Evolutionary conservation across 78 protist species (phyloP).

Genomic region (Dictyostelium purpureum): DNA sequence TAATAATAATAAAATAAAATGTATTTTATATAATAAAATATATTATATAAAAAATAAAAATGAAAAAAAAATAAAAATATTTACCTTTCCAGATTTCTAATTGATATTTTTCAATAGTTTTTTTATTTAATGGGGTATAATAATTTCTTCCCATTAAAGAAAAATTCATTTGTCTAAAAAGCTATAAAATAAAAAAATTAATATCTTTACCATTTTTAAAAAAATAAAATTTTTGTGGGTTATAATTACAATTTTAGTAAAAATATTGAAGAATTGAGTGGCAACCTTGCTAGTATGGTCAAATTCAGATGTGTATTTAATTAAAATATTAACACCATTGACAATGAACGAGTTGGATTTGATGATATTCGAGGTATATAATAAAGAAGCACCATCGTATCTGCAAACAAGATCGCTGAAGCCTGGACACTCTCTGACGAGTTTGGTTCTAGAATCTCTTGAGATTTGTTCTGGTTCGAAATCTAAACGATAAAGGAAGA

Average conservation of each 20-base stretch:
- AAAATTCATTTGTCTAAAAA: not conserved
- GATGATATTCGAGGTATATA: not conserved
- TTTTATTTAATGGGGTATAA: not conserved
- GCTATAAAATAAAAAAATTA: not conserved
- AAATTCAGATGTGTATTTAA: not conserved
- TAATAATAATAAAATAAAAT: no score
- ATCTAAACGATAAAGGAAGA: slow-evolving; percentile 11
- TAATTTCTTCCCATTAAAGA: slow-evolving; percentile 47
- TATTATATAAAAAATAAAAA: no score
- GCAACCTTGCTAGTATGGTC: not conserved
- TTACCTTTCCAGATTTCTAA: slow-evolving; percentile 52
- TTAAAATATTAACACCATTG: slow-evolving; percentile 1
- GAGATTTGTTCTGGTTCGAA: slow-evolving; percentile 1
- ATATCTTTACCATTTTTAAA: not conserved
- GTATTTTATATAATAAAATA: no score
- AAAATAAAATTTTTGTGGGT: no score
- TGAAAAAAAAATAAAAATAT: no score
- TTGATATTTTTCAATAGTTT: not conserved
- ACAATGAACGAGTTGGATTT: not conserved
- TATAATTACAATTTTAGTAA: not conserved
- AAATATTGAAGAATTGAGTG: not conserved
- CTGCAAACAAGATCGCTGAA: not conserved
- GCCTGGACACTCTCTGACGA: not conserved
- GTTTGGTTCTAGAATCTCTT: not conserved
- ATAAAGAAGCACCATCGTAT: slow-evolving; percentile 21